Base-by-base conservation (phyloP, 352 stramenopile genomes). In the Plasmopara muralis region DNA sequence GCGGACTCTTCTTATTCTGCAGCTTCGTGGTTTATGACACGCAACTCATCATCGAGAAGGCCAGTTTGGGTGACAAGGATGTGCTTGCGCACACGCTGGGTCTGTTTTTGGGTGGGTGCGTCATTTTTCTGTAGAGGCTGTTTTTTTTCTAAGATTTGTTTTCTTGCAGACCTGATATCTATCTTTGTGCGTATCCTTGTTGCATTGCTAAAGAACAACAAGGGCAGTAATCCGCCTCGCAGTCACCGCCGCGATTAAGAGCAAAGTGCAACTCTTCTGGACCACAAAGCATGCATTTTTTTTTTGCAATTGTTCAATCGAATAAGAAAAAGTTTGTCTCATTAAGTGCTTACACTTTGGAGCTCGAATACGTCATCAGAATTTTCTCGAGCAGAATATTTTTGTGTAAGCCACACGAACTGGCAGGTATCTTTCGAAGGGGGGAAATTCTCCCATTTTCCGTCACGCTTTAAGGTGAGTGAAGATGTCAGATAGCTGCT, bases 31-130 rank as follows among this genome's bases (percentile, higher is more conserved):
- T 95, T 38, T 92, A 93, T 41, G 87, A 96, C 74, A 95, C 85
- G 53, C 87, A 96, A 57, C 84, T 96, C 60, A 94, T 96, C 62
- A 89, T 96, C 53, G 84, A 93, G 67, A 90, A 91, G 63, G 85
- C 81, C 20, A 75, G 60, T 33, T 57, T 77, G 47, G 86, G 84
- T 18, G 77, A 91, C 74, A 85, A 85, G 56, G 85, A 96, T 69
- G 75, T 84, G 54, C 66, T 93, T 45, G 73, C 70, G 50, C 83
- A 95, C 66, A 83, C 87, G 34, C 64, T 91, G 25, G 70, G 87
- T 47, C 81, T 96, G 18, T 96, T 96, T 59, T 70, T 94, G 39
- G 77, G 77, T 88, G 66, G n/a, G 64, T 62, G 5, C 35, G 14
- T 2, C 9, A 14, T 42, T 14, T 8, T 9, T 50, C 28, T 51